phyloP scores from a whole-genome alignment of 495 filamentous ascomycete species.

The Hyaloscypha bicolor region DNA sequence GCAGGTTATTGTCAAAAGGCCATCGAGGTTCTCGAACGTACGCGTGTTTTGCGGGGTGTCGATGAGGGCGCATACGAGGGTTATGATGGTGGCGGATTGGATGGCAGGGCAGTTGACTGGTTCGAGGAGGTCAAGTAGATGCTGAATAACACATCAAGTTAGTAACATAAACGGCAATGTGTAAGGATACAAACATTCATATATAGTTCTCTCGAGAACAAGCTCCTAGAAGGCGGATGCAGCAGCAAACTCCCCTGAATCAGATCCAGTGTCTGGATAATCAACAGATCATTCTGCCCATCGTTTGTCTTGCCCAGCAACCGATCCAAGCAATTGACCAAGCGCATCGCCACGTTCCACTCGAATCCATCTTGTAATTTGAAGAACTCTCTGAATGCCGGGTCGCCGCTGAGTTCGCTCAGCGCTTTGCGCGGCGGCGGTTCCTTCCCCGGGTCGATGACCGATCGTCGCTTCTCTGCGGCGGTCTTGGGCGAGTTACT shows the following conservation, averaged over 20 bases:
- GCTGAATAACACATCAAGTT: conserved; percentile 39
- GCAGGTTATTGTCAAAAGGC: conserved; percentile 88
- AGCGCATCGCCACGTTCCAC: conserved; percentile 91
- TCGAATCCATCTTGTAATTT: conserved; percentile 95
- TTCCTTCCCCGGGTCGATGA: conserved; percentile 46
- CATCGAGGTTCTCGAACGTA: conserved; percentile 90
- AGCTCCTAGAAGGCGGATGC: conserved; percentile 85
- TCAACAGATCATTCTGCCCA: conserved; percentile 84
- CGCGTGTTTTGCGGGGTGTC: conserved; percentile 83
- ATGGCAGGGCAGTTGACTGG: conserved; percentile 88
- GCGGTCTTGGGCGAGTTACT: conserved; percentile 36
- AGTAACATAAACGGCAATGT: neutral
- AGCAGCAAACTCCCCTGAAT: conserved; percentile 90
- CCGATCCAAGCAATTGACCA: conserved; percentile 85
- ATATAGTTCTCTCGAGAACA: conserved; percentile 88
- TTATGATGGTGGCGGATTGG: conserved; percentile 85
- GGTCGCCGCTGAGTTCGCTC: conserved; percentile 73
- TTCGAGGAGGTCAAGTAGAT: conserved; percentile 93
- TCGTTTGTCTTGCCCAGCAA: conserved; percentile 79
- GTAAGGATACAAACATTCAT: conserved; percentile 71
- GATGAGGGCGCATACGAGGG: conserved; percentile 85
- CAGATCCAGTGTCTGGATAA: conserved; percentile 84
- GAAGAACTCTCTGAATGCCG: conserved; percentile 94
- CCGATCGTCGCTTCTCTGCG: conserved; percentile 37
- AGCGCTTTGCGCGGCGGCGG: conserved; percentile 60